Conservation (phyloP, 208 protist species). For the Acanthamoeba rhysodes region DNA sequence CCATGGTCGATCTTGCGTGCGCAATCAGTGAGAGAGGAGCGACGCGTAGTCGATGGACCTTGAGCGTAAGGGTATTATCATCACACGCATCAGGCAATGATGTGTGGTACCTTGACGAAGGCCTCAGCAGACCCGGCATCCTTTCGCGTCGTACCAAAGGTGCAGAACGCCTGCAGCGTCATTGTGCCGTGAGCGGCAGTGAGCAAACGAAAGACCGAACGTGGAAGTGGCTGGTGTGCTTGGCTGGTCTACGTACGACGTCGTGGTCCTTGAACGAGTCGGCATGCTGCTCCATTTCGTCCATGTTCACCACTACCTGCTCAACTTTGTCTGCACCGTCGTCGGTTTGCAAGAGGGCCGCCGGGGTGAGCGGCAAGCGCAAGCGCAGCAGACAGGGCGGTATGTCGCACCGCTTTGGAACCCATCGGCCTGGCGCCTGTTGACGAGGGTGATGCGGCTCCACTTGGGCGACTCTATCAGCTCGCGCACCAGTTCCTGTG, state of each 20-base stretch:
- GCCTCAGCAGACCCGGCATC: slow-evolving; percentile 71
- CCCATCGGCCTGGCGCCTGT: background rate
- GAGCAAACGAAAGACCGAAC: background rate
- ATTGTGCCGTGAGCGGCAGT: background rate
- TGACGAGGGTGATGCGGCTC: slow-evolving; percentile 71
- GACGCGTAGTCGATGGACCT: background rate
- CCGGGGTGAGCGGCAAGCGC: background rate
- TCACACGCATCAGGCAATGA: background rate
- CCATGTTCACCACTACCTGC: slow-evolving; percentile 80
- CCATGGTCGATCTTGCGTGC: slow-evolving; percentile 25
- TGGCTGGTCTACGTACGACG: background rate
- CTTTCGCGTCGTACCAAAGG: slow-evolving; percentile 78
- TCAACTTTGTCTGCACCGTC: slow-evolving; percentile 76
- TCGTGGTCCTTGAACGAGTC: slow-evolving; percentile 65
- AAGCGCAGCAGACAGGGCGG: background rate
- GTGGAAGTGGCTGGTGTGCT: background rate
- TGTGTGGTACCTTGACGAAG: background rate
- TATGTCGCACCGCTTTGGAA: slow-evolving; percentile 17
- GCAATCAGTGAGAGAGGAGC: background rate
- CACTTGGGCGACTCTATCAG: slow-evolving; percentile 32
- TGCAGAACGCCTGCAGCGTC: slow-evolving; percentile 51
- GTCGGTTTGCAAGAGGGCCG: too few species aligned
- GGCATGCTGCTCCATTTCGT: slow-evolving; percentile 74
- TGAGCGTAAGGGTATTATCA: background rate
- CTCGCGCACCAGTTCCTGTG: slow-evolving; percentile 23